phyloP scores from a whole-genome alignment of 1,139 yeast genomes.

The Sugiyamaella xylanicola region DNA sequence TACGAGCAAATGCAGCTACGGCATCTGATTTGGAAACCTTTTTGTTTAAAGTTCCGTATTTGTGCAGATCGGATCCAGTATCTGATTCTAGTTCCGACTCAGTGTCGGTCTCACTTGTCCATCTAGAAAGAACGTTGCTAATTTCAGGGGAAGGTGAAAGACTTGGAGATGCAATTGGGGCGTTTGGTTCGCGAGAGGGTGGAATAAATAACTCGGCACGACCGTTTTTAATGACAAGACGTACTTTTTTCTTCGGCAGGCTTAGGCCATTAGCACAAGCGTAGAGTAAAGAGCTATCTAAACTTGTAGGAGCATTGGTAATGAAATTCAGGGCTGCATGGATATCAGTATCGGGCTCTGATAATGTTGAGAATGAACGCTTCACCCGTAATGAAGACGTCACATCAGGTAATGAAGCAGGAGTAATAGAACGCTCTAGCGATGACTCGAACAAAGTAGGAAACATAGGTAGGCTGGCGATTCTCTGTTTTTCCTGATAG shows the following conservation, averaged over 20 bases:
- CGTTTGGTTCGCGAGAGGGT: constrained; percentile 4
- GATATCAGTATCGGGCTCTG: constrained; percentile 16
- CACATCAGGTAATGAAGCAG: constrained; percentile 18
- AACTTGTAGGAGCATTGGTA: constrained; percentile 2
- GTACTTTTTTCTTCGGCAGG: constrained; percentile 9
- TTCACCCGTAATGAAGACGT: constrained; percentile 6
- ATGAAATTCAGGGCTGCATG: background rate
- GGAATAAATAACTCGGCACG: constrained; percentile 21
- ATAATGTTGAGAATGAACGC: constrained; percentile 19
- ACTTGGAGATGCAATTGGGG: constrained; percentile 12
- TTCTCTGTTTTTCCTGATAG: background rate
- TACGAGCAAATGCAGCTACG: constrained; percentile 37
- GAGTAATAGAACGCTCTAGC: constrained; percentile 15
- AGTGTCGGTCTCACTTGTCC: constrained; percentile 16
- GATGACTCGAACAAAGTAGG: constrained; percentile 7
- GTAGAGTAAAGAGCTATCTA: constrained; percentile 2
- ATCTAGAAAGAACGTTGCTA: constrained; percentile 5
- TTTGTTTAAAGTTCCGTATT: constrained; percentile 14
- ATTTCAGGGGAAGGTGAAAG: constrained; percentile 13
- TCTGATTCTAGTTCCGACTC: constrained; percentile 20
- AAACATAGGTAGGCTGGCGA: background rate
- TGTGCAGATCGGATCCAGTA: constrained; percentile 27
- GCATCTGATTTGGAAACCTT: constrained; percentile 31
- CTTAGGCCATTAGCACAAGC: background rate
- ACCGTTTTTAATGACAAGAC: constrained; percentile 20